Evolutionary conservation across 2,329 filamentous ascomycete genomes (phyloP).

Genomic region (Scedosporium boydii): DNA sequence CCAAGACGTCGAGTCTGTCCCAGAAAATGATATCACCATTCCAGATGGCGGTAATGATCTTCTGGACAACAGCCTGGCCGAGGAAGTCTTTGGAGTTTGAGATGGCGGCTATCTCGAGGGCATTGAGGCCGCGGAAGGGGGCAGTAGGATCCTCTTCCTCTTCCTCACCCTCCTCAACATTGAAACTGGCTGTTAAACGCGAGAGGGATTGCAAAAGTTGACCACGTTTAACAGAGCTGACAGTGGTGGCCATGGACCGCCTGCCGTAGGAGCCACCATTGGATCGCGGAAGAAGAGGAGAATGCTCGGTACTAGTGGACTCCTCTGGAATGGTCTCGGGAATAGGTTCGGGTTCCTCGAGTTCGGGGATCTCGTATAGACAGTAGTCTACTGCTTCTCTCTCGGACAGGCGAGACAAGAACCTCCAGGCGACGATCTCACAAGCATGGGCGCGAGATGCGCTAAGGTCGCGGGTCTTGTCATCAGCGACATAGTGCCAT

Average conservation of each 20-base stretch:
- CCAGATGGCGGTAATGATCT: slow-evolving; percentile 78
- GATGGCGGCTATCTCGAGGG: slow-evolving; percentile 76
- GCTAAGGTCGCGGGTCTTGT: slow-evolving; percentile 56
- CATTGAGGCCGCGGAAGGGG: slow-evolving; percentile 71
- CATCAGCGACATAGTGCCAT: slow-evolving; percentile 59
- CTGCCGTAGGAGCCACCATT: slow-evolving; percentile 11
- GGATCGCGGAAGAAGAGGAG: slow-evolving; percentile 32
- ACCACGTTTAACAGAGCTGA: slow-evolving; percentile 34
- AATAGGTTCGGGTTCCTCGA: slow-evolving; percentile 11
- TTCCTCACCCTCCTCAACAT: slow-evolving; percentile 23
- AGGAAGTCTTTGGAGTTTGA: slow-evolving; percentile 78
- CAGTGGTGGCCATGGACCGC: slow-evolving; percentile 18
- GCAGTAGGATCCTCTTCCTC: slow-evolving; percentile 54
- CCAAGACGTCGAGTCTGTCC: slow-evolving; percentile 64
- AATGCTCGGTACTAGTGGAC: slow-evolving; percentile 23
- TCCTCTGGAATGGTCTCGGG: slow-evolving; percentile 3
- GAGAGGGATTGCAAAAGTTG: slow-evolving; percentile 45
- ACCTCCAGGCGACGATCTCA: slow-evolving; percentile 74
- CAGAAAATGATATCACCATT: slow-evolving; percentile 80
- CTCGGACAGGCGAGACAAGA: slow-evolving; percentile 61
- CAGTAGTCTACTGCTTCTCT: slow-evolving; percentile 66
- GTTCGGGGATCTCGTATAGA: slow-evolving; percentile 57
- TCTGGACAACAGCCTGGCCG: slow-evolving; percentile 70
- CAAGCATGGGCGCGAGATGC: slow-evolving; percentile 64
- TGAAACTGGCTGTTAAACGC: slow-evolving; percentile 40